Conservation (phyloP, 2,329 filamentous ascomycete species). For the Penicillium sp. region DNA sequence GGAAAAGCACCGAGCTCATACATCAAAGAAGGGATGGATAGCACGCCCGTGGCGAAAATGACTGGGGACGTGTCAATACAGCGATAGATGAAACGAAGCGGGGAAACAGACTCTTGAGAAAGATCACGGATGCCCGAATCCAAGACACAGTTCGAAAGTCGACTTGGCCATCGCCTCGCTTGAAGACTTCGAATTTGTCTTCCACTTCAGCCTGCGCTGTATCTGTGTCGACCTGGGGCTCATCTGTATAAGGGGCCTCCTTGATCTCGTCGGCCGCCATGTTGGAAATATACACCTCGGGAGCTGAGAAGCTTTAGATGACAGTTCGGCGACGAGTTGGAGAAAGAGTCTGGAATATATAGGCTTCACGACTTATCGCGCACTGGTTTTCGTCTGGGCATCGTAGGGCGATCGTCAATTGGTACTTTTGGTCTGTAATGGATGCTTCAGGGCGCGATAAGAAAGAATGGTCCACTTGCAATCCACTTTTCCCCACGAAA, state of each 20-base stretch:
- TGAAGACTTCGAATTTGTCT: slow-evolving; percentile 51
- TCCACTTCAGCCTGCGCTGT: slow-evolving; percentile 13
- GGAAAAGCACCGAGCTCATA: slow-evolving; percentile 51
- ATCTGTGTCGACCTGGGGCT: slow-evolving; percentile 7
- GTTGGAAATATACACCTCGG: background rate
- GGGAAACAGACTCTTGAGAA: slow-evolving; percentile 48
- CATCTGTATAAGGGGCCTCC: slow-evolving; percentile 8
- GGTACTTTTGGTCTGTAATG: background rate
- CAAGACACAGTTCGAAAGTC: slow-evolving; percentile 58
- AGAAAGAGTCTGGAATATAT: background rate
- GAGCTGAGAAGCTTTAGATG: background rate
- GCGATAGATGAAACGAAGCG: too few species aligned
- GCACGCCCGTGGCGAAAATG: slow-evolving; percentile 47
- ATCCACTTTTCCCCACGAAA: background rate
- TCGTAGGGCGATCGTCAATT: background rate
- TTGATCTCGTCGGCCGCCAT: slow-evolving; percentile 20
- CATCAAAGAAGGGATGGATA: slow-evolving; percentile 54
- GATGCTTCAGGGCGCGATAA: background rate
- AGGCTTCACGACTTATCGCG: background rate
- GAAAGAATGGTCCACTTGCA: background rate
- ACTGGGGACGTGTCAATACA: slow-evolving; percentile 13
- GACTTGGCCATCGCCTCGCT: slow-evolving; percentile 49
- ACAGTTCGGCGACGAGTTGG: background rate
- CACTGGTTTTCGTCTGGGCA: background rate
- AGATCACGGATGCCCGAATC: slow-evolving; percentile 55